These are phyloP conservation scores for Ruellia speciosa DNA, from an alignment of 305 asterid species.

Conservation along the genomic window DNA sequence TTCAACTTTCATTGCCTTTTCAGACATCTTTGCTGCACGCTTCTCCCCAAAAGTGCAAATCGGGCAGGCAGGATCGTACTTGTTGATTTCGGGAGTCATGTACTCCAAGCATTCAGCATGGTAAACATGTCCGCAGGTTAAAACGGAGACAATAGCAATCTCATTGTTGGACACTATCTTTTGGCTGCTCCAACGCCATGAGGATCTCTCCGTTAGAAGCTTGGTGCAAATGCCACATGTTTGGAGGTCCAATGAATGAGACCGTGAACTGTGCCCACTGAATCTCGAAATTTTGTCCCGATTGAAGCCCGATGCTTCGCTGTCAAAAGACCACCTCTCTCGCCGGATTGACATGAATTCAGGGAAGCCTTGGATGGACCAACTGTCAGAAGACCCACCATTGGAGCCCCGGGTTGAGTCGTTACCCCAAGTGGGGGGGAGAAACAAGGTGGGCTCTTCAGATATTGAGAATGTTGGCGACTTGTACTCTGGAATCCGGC, in stretches of 20 bases:
- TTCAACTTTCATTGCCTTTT: slow-evolving; percentile 67
- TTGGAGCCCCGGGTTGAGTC: slow-evolving; percentile 62
- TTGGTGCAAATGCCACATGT: slow-evolving; percentile 74
- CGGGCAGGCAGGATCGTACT: slow-evolving; percentile 77
- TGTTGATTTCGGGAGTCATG: slow-evolving; percentile 70
- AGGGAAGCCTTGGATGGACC: slow-evolving; percentile 68
- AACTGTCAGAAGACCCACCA: slow-evolving; percentile 65
- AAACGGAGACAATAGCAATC: slow-evolving; percentile 64
- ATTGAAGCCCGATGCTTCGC: slow-evolving; percentile 47
- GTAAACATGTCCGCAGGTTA: slow-evolving; percentile 76
- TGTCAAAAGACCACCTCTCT: slow-evolving; percentile 84
- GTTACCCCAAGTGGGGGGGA: slow-evolving; percentile 47
- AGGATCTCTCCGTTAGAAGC: slow-evolving; percentile 57
- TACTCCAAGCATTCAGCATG: slow-evolving; percentile 88
- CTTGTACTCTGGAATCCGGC: slow-evolving; percentile 41
- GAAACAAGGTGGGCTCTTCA: slow-evolving; percentile 47
- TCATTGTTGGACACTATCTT: slow-evolving; percentile 56
- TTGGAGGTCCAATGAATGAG: slow-evolving; percentile 48
- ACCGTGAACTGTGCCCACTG: slow-evolving; percentile 39
- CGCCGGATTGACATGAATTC: slow-evolving; percentile 44
- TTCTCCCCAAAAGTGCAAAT: slow-evolving; percentile 78
- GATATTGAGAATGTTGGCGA: slow-evolving; percentile 55
- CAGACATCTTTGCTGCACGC: slow-evolving; percentile 56
- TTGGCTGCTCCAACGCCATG: slow-evolving; percentile 61
- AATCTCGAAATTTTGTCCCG: slow-evolving; percentile 41